Percentiles rank a stretch among this genome's conserved stretches.
phyloP scores from a whole-genome alignment of 192 early-diverging fungal species.

The Geranomyces variabilis region DNA sequence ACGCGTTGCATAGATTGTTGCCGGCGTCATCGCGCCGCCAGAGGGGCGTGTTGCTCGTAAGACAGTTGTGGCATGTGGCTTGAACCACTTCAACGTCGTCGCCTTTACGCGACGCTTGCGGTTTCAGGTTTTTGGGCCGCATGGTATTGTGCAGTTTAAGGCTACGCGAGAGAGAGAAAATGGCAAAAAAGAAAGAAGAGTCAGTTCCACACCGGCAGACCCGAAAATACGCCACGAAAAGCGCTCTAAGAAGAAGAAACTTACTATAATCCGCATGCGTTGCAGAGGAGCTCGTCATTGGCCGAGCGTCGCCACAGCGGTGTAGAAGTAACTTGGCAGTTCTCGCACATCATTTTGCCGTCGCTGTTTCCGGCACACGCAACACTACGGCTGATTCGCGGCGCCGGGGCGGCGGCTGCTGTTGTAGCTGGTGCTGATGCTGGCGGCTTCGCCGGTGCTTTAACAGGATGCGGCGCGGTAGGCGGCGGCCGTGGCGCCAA shows the following conservation, averaged over 20 bases:
- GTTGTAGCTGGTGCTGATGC: too few relatives aligned
- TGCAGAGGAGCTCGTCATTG: conserved; percentile 34
- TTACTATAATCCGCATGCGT: conserved; percentile 43
- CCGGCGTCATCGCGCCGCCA: conserved; percentile 91
- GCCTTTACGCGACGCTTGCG: conserved; percentile 19
- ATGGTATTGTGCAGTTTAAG: conserved; percentile 41
- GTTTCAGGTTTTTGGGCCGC: conserved; percentile 40
- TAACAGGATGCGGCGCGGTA: too few relatives aligned
- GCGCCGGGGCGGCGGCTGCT: too few relatives aligned
- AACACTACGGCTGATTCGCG: not conserved
- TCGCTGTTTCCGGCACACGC: conserved; percentile 15
- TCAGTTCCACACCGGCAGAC: too few relatives aligned
- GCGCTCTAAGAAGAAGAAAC: not conserved
- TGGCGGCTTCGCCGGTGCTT: too few relatives aligned
- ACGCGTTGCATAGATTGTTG: conserved; percentile 90
- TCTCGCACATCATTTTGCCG: conserved; percentile 32
- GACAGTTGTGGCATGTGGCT: conserved; percentile 75
- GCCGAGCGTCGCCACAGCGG: conserved; percentile 40
- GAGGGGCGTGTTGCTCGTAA: conserved; percentile 79
- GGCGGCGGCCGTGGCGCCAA: too few relatives aligned
- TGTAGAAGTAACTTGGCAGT: conserved; percentile 39
- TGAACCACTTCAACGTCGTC: conserved; percentile 8
- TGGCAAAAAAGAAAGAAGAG: too few relatives aligned
- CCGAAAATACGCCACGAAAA: too few relatives aligned
- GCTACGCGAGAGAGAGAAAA: not conserved